Conservation (phyloP, 306 rosid genomes). For the Rubus idaeus region DNA sequence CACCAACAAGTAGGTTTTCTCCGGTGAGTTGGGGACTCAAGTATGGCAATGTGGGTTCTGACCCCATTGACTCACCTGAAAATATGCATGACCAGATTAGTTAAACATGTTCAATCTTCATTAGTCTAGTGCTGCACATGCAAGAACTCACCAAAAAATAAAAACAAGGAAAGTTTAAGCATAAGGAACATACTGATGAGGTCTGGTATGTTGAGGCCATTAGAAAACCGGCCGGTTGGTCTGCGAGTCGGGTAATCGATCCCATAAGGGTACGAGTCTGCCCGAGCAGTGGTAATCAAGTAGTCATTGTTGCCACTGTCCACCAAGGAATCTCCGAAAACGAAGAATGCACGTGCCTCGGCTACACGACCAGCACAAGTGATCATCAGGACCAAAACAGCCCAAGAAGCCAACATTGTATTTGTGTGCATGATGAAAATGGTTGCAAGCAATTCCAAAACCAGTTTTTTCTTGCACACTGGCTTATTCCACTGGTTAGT, state of each 20-base stretch:
- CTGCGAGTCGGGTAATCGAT: slow-evolving; percentile 61
- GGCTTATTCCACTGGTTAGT: not conserved
- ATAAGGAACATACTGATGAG: slow-evolving; percentile 49
- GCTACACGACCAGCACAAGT: slow-evolving; percentile 27
- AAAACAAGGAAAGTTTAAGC: not conserved
- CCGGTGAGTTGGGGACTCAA: slow-evolving; percentile 68
- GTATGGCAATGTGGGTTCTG: slow-evolving; percentile 72
- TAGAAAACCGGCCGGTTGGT: slow-evolving; percentile 86
- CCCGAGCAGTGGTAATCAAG: slow-evolving; percentile 72
- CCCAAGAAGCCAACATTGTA: slow-evolving; percentile 18
- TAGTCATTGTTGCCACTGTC: slow-evolving; percentile 78
- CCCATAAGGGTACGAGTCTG: slow-evolving; percentile 71
- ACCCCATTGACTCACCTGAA: slow-evolving; percentile 69
- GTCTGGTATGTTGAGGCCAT: slow-evolving; percentile 79
- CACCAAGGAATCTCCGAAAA: slow-evolving; percentile 80
- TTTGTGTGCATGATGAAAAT: slow-evolving; percentile 38
- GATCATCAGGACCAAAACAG: slow-evolving; percentile 20
- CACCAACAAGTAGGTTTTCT: slow-evolving; percentile 65
- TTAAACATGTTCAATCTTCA: too few relatives aligned
- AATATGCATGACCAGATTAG: not conserved
- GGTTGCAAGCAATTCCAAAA: not conserved
- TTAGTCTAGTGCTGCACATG: not conserved
- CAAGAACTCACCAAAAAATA: not conserved
- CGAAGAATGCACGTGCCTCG: slow-evolving; percentile 73
- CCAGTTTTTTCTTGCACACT: not conserved